Conservation (phyloP, 192 early-diverging fungal genomes). For the Backusella morwellensis region DNA sequence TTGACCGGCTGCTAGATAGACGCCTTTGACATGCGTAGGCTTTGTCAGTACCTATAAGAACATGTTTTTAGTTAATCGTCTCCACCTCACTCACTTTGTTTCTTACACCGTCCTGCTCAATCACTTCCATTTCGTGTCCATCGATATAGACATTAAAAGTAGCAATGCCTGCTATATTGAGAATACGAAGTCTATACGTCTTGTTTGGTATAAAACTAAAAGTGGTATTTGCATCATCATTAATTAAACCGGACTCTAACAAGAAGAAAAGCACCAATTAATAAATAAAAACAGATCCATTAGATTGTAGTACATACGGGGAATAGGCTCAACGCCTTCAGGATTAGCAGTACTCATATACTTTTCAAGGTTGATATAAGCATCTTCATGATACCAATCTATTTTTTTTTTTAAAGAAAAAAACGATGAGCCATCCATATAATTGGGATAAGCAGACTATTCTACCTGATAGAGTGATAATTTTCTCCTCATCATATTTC, state of each 20-base stretch:
- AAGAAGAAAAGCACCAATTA: not conserved
- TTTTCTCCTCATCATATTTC: conserved; percentile 68
- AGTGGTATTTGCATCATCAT: conserved; percentile 47
- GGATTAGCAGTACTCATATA: conserved; percentile 69
- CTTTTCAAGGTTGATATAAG: conserved; percentile 44
- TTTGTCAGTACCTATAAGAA: conserved; percentile 49
- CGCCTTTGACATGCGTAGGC: conserved; percentile 47
- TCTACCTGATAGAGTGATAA: conserved; percentile 60
- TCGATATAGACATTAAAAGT: conserved; percentile 81
- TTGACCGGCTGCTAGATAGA: conserved; percentile 70
- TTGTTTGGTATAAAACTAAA: conserved; percentile 71
- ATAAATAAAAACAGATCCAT: too few relatives aligned
- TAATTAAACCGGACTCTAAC: conserved; percentile 66
- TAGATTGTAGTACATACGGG: conserved; percentile 24
- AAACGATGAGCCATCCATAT: not conserved
- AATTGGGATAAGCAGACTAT: not conserved
- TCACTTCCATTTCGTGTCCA: conserved; percentile 71
- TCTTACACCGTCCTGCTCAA: conserved; percentile 75
- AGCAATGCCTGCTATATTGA: conserved; percentile 77
- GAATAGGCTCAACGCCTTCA: conserved; percentile 71
- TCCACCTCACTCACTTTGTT: not conserved
- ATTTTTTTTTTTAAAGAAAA: too few relatives aligned
- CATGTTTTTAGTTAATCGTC: not conserved
- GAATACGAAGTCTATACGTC: conserved; percentile 80
- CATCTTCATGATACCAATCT: conserved; percentile 75